These are phyloP conservation scores for Quercus mongolica DNA, from an alignment of 306 rosid species.

Conservation along the genomic window DNA sequence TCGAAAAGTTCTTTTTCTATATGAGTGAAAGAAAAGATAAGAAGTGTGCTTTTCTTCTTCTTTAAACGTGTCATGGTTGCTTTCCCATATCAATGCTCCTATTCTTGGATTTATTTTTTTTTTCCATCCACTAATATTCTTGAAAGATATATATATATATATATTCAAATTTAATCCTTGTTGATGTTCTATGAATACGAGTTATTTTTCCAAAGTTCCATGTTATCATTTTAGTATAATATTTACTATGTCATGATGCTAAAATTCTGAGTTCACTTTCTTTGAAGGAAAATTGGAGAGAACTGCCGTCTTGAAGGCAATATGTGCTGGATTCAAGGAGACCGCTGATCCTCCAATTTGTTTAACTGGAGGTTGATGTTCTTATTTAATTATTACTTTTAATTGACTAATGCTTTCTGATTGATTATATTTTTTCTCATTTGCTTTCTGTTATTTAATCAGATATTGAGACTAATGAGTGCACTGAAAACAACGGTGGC, in stretches of 20 bases:
- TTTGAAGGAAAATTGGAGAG: constrained; percentile 85
- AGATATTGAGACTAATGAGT: constrained; percentile 87
- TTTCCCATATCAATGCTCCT: neutral
- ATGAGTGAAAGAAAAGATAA: neutral
- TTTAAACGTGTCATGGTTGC: neutral
- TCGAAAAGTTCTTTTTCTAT: neutral
- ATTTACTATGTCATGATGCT: constrained; percentile 7
- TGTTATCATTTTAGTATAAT: neutral
- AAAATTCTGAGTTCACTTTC: constrained; percentile 21
- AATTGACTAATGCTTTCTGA: neutral
- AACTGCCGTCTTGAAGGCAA: constrained; percentile 67
- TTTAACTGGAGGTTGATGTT: constrained; percentile 65
- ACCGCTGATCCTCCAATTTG: constrained; percentile 72
- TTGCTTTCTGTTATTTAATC: constrained; percentile 15
- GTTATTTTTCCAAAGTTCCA: neutral
- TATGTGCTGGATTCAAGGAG: constrained; percentile 92
- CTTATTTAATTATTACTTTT: constrained; percentile 6
- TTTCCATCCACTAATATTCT: no score
- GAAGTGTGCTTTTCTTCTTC: no score
- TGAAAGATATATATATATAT: no score
- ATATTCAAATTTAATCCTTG: neutral
- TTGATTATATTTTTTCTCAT: neutral
- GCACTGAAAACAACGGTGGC: constrained; percentile 79
- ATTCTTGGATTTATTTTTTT: neutral
- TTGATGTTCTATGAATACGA: constrained; percentile 1